A percentile compares a stretch with the other conserved stretches of the same genome.
Conservation (phyloP, 306 rosid species). For the Vigna radiata region DNA sequence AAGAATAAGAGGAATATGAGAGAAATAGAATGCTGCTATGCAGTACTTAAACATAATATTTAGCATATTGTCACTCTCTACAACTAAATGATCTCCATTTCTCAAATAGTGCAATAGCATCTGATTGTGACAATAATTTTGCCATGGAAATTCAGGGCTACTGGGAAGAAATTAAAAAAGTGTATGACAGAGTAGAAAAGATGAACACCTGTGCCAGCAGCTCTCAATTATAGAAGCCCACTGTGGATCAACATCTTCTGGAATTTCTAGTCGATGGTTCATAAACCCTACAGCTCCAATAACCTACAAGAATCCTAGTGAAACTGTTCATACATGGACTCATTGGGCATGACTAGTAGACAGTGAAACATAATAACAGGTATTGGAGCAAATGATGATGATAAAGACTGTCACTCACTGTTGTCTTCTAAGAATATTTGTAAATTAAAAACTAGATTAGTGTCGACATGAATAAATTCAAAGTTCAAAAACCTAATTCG, state of each 20-base stretch:
- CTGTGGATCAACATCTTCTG: conserved; percentile 82
- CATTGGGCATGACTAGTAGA: neutral
- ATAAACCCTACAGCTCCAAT: conserved; percentile 98
- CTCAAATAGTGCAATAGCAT: neutral
- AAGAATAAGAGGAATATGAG: neutral
- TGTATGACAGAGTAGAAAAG: conserved; percentile 21
- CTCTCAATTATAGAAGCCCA: conserved; percentile 89
- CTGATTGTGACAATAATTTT: conserved; percentile 27
- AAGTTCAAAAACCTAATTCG: conserved; percentile 4
- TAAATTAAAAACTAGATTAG: neutral
- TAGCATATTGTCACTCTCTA: neutral
- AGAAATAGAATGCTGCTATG: neutral
- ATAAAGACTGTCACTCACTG: neutral
- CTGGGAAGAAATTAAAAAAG: conserved; percentile 18
- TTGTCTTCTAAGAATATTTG: neutral
- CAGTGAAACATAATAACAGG: conserved; percentile 17
- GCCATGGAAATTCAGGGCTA: conserved; percentile 6
- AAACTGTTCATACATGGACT: conserved; percentile 50
- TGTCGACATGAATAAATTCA: neutral
- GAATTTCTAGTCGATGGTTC: conserved; percentile 95
- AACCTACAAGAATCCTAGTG: conserved; percentile 69
- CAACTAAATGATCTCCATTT: neutral
- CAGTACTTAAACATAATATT: neutral
- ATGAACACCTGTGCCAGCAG: conserved; percentile 87
- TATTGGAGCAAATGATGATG: neutral